Conservation (phyloP, 768 basidiomycete species). For the Serpula lacrymans region DNA sequence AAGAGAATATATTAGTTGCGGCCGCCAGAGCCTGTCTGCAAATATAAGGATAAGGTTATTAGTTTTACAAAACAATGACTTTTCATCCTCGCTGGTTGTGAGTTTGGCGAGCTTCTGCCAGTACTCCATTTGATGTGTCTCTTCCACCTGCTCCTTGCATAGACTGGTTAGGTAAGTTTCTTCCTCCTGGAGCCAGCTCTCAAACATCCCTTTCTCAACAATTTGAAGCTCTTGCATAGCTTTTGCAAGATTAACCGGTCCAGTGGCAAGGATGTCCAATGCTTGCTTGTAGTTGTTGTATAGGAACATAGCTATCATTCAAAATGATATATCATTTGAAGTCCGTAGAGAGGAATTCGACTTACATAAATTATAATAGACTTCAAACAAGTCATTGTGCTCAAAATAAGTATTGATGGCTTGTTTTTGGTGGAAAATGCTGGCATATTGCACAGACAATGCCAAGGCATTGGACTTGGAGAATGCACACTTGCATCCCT, state of each 20-base stretch:
- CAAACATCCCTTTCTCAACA: background rate
- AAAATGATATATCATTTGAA: no score
- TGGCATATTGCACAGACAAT: slow-evolving; percentile 7
- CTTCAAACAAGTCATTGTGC: background rate
- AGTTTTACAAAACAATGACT: no score
- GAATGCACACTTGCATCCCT: slow-evolving; percentile 21
- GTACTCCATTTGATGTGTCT: no score
- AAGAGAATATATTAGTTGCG: no score
- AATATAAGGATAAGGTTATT: no score
- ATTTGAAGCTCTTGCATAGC: background rate
- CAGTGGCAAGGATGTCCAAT: no score
- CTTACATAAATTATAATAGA: background rate
- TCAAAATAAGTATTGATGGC: slow-evolving; percentile 3
- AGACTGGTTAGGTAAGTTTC: slow-evolving; percentile 10
- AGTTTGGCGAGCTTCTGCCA: slow-evolving; percentile 6
- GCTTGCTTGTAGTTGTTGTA: no score
- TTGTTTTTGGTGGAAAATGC: slow-evolving; percentile 14
- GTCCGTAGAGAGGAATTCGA: no score
- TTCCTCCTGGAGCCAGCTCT: slow-evolving; percentile 4
- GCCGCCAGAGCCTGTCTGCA: no score
- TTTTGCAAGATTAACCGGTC: no score
- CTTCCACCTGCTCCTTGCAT: slow-evolving; percentile 13
- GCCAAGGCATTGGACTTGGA: slow-evolving; percentile 9
- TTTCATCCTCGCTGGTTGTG: slow-evolving; percentile 14
- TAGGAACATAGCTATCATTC: no score